Conservation (phyloP, 1,284 basidiomycete species). For the Ceratobasidium sp. region DNA sequence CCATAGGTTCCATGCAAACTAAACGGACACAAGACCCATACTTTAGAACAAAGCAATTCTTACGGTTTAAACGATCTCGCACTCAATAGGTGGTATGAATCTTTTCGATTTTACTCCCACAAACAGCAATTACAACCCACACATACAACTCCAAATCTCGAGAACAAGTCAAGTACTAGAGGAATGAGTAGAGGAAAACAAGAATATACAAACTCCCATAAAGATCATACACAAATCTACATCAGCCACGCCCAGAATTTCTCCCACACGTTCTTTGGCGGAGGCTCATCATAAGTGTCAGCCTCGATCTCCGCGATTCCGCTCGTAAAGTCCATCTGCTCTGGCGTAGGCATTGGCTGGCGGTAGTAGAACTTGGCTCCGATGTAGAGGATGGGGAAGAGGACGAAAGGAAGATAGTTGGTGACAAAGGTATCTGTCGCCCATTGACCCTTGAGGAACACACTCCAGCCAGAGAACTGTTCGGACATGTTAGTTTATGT, state of each 20-base stretch:
- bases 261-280: constrained; percentile 75
- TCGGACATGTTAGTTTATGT: not conserved
- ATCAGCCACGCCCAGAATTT: constrained; percentile 82
- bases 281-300: constrained; percentile 71
- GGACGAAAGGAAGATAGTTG: constrained; percentile 80
- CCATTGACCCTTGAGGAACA: constrained; percentile 81
- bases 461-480: constrained; percentile 79
- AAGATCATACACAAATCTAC: constrained; percentile 41
- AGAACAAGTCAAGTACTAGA: constrained; percentile 2
- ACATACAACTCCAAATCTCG: no score
- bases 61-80: no score
- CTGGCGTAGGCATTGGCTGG: constrained; percentile 62
- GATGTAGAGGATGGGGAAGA: constrained; percentile 83
- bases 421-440: constrained; percentile 74
- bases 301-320: constrained; percentile 73
- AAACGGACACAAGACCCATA: no score
- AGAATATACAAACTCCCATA: constrained; percentile 9
- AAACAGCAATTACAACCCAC: no score
- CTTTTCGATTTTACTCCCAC: no score
- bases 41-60: no score
- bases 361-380: constrained; percentile 67
- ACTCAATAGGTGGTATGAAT: no score
- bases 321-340: constrained; percentile 84
- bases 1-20: no score
- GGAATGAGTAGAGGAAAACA: not conserved